Conservation (phyloP, 345 rosid genomes). For the Salix arbutifolia region DNA sequence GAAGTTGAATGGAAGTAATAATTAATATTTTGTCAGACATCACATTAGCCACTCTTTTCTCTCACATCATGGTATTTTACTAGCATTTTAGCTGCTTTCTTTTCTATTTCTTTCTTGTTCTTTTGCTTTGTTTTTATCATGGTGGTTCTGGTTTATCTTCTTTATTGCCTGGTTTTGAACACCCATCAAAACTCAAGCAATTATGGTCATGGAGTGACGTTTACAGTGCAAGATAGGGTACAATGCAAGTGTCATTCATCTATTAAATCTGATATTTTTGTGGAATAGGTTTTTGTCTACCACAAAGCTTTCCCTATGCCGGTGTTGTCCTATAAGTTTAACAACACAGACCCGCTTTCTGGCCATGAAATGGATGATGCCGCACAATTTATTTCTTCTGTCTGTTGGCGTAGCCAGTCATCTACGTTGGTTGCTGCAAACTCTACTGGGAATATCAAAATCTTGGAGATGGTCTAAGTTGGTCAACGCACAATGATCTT, state of each 20-base stretch:
- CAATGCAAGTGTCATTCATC: background rate
- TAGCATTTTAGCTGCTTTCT: background rate
- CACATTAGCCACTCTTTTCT: background rate
- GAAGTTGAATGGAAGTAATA: background rate
- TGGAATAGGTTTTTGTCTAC: constrained; percentile 70
- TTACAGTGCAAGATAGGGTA: background rate
- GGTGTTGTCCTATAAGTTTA: constrained; percentile 72
- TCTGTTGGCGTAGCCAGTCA: constrained; percentile 85
- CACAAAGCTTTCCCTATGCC: constrained; percentile 99
- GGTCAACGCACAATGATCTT: background rate
- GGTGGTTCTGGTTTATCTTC: background rate
- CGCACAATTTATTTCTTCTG: constrained; percentile 71
- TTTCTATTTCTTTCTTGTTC: no score
- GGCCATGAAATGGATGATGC: constrained; percentile 63
- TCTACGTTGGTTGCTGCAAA: constrained; percentile 80
- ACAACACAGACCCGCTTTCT: constrained; percentile 47
- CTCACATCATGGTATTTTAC: background rate
- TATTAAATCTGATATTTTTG: background rate
- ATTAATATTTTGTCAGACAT: background rate
- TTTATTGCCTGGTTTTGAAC: background rate
- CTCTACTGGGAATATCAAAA: constrained; percentile 83
- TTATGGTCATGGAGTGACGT: background rate
- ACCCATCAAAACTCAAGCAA: background rate
- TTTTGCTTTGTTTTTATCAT: background rate
- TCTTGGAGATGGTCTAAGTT: constrained; percentile 72